Conservation (phyloP, 78 protist species). For the Dictyostelium brefeldianum region DNA sequence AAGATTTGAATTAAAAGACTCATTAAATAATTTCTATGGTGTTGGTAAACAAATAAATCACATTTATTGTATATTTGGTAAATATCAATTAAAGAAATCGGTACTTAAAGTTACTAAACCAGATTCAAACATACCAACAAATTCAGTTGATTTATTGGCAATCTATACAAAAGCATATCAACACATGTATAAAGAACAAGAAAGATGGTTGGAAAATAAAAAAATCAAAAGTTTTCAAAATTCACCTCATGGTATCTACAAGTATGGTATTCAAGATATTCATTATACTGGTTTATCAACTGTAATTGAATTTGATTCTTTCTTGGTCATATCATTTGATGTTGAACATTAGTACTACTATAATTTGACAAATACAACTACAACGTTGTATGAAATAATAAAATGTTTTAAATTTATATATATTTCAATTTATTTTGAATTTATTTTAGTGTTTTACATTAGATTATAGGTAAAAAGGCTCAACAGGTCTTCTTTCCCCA, state of each 20-base stretch:
- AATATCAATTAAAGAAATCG: neutral
- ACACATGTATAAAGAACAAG: neutral
- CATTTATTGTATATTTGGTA: neutral
- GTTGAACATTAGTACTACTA: slow-evolving; percentile 14
- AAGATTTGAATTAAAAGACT: neutral
- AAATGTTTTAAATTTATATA: too few relatives aligned
- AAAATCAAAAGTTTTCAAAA: neutral
- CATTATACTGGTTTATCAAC: slow-evolving; percentile 6
- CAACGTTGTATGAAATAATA: neutral
- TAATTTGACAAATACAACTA: too few relatives aligned
- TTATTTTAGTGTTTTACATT: too few relatives aligned
- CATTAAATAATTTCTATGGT: neutral
- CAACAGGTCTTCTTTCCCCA: slow-evolving; percentile 97
- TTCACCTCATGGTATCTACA: neutral
- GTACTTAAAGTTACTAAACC: slow-evolving; percentile 15
- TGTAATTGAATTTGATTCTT: neutral
- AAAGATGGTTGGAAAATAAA: neutral
- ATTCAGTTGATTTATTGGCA: neutral
- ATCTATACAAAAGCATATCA: slow-evolving; percentile 1
- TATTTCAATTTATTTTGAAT: too few relatives aligned
- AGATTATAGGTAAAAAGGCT: too few relatives aligned
- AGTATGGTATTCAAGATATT: neutral
- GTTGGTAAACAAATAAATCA: neutral
- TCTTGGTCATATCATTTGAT: neutral
- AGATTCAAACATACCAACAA: neutral